These are phyloP conservation scores for Plasmodium reichenowi DNA, from an alignment of 169 alveolate species.

Conservation along the genomic window DNA sequence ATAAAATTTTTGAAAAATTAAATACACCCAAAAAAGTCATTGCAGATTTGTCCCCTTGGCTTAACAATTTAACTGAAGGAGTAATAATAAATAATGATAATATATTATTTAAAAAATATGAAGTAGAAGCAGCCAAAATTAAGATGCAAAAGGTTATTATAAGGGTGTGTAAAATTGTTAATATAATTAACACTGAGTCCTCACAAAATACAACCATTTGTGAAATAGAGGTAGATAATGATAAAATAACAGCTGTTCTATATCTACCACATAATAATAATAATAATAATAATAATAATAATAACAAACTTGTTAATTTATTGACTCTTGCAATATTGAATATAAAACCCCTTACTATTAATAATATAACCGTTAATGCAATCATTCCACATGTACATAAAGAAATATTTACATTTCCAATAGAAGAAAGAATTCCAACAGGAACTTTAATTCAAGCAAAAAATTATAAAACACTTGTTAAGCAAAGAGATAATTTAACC, in stretches of 20 bases:
- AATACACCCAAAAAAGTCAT: conserved; percentile 80
- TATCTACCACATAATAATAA: conserved; percentile 14
- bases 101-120: conserved; percentile 66
- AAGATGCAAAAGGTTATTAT: conserved; percentile 68
- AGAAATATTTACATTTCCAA: conserved; percentile 15
- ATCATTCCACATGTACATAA: conserved; percentile 66
- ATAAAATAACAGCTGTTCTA: conserved; percentile 32
- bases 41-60: conserved; percentile 77
- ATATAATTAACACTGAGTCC: conserved; percentile 24
- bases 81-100: conserved; percentile 37
- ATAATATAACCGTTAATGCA: conserved; percentile 58
- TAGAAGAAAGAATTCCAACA: conserved; percentile 23
- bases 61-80: conserved; percentile 79
- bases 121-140: conserved; percentile 30
- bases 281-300: neutral
- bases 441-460: conserved; percentile 55
- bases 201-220: conserved; percentile 16
- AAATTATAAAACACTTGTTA: conserved; percentile 64
- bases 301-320: neutral
- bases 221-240: conserved; percentile 48
- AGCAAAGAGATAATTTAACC: conserved; percentile 68
- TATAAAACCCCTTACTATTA: conserved; percentile 55
- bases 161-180: conserved; percentile 50
- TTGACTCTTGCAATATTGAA: conserved; percentile 50
- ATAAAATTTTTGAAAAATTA: conserved; percentile 84